These are phyloP conservation scores for Parafenestella ontariensis DNA, from an alignment of 2,329 filamentous ascomycete species.

Conservation along the genomic window DNA sequence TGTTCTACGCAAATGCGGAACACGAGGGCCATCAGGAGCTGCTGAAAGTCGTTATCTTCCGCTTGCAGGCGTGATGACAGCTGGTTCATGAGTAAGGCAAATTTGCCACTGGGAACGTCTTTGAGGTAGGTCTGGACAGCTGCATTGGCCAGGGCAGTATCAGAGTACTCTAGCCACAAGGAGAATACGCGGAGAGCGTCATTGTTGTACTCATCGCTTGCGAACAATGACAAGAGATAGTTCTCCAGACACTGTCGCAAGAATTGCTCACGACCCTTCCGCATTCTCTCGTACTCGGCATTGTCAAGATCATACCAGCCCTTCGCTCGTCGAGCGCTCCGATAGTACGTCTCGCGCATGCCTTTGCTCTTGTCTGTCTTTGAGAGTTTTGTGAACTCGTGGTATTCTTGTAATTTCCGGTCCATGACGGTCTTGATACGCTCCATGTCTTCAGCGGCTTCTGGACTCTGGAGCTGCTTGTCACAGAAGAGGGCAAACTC, in stretches of 20 bases:
- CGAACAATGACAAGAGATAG: conserved; percentile 82
- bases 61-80: conserved; percentile 89
- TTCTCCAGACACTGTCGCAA: conserved; percentile 91
- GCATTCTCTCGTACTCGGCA: conserved; percentile 81
- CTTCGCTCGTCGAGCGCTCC: conserved; percentile 72
- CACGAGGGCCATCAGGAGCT: conserved; percentile 74
- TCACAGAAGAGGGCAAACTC: conserved; percentile 97
- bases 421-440: conserved; percentile 80
- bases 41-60: conserved; percentile 74
- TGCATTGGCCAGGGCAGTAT: conserved; percentile 76
- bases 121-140: conserved; percentile 74
- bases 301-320: conserved; percentile 92
- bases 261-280: conserved; percentile 78
- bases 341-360: conserved; percentile 61
- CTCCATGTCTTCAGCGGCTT: conserved; percentile 82
- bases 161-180: conserved; percentile 88
- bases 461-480: conserved; percentile 86
- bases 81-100: conserved; percentile 93
- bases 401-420: conserved; percentile 81
- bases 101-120: conserved; percentile 86
- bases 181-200: conserved; percentile 92
- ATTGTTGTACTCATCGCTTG: conserved; percentile 87
- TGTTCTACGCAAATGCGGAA: conserved; percentile 88
- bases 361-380: conserved; percentile 54
- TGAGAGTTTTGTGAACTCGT: conserved; percentile 70